Base-by-base conservation (phyloP, 352 stramenopile genomes). In the Phytophthora tubulina region DNA sequence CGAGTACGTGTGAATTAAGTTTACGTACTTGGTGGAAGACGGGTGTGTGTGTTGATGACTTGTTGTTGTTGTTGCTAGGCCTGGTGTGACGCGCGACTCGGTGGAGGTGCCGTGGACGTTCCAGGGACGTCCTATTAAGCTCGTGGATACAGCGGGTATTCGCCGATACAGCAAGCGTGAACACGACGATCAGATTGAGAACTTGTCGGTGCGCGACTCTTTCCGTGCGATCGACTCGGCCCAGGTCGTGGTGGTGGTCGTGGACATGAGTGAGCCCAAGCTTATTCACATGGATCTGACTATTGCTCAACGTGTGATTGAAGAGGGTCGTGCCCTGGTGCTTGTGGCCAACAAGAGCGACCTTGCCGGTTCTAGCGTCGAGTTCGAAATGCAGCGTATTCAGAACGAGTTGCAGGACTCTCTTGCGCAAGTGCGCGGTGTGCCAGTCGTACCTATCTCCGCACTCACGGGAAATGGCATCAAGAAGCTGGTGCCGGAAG, bases 201-300 rank as follows among this genome's bases (percentile, higher is more conserved):
- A 95, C 58, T 65, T 95, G 38, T 94, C 88, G 50, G 88, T 95
- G 62, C 86, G 86, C 36, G 86, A 95, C 75, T 73, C 88, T 44
- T 94, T 94, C 71, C 83, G 86, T 57, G 85, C 88, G 33, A 91
- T 95, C 54, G 87, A 93, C 67, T 91, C 83, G 59, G 88, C 88
- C 14, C 86, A 93, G 63, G 86, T 96, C 27, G 88, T 94, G 45
- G 80, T 89, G 11, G 86, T 96, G 13, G 88, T 96, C 45, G 82
- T 94, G 10, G 88, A 96, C 65, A 91, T 96, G 81, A 94, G 84
- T 54, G 73, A 93, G 62, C 75, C 86, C 9, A 91, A 94, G 63
- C 79, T 96, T 35, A 93, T 94, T 59, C 85, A 96, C 75, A 91
- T 96, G 85, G 88, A 96, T 59, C 76, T 94, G 17, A 94, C 88